These are phyloP conservation scores for Anacardium occidentale DNA, from an alignment of 345 rosid genomes.

Conservation along the genomic window DNA sequence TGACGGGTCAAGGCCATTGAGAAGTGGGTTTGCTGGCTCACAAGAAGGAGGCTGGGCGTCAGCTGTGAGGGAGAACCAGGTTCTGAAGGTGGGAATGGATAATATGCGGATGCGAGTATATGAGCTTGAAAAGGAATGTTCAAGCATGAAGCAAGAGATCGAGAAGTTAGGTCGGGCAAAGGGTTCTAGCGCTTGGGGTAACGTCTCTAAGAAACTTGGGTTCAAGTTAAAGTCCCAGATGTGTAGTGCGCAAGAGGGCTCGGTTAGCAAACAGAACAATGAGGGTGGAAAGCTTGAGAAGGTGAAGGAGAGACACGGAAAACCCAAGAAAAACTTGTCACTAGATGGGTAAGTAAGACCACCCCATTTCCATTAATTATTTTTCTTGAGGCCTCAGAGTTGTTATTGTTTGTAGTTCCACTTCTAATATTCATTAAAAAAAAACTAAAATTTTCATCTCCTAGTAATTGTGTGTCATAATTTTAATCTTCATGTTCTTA, in stretches of 20 bases:
- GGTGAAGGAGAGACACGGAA: constrained; percentile 53
- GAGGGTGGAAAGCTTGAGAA: constrained; percentile 54
- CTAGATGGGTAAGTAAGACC: constrained; percentile 33
- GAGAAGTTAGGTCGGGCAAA: constrained; percentile 65
- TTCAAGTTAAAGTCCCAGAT: constrained; percentile 89
- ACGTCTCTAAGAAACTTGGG: constrained; percentile 65
- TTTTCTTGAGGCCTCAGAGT: not conserved
- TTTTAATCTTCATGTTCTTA: not conserved
- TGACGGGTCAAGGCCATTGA: constrained; percentile 80
- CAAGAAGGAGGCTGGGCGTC: constrained; percentile 87
- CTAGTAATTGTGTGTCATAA: constrained; percentile 18
- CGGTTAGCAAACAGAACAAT: constrained; percentile 64
- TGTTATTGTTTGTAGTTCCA: constrained; percentile 25
- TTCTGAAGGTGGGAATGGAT: constrained; percentile 94
- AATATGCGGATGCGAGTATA: constrained; percentile 88
- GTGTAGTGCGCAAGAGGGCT: constrained; percentile 94
- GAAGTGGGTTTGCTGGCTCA: constrained; percentile 74
- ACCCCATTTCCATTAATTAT: not conserved
- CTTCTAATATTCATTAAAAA: constrained; percentile 11
- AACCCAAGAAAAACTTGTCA: constrained; percentile 57
- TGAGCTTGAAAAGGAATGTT: constrained; percentile 85
- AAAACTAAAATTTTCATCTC: constrained; percentile 19
- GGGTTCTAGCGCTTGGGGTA: constrained; percentile 54
- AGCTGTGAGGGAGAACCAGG: constrained; percentile 94
- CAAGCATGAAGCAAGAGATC: constrained; percentile 86